Evolutionary conservation across 2,329 filamentous ascomycete species (phyloP).

Genomic region (Monascus ruber): DNA sequence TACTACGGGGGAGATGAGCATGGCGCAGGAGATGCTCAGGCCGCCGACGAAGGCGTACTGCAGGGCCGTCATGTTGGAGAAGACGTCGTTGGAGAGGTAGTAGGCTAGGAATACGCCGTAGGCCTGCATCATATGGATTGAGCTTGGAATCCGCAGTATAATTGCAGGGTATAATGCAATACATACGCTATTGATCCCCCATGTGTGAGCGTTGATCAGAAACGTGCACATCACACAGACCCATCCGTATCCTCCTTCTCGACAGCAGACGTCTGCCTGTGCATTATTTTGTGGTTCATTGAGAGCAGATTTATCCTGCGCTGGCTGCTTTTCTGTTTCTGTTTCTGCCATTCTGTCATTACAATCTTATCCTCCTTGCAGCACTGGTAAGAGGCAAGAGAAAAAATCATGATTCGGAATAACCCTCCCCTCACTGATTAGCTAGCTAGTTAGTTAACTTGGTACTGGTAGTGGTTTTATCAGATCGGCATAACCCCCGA

Average conservation of each 20-base stretch:
- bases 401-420: too few relatives aligned
- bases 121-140: constrained; percentile 15
- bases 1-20: constrained; percentile 46
- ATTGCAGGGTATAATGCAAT: constrained; percentile 1
- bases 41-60: constrained; percentile 51
- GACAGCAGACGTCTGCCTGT: too few relatives aligned
- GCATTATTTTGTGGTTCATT: too few relatives aligned
- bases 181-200: constrained; percentile 58
- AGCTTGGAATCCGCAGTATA: not conserved
- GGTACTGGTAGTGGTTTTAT: too few relatives aligned
- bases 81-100: constrained; percentile 45
- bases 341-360: too few relatives aligned
- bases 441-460: too few relatives aligned
- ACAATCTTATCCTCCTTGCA: too few relatives aligned
- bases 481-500: too few relatives aligned
- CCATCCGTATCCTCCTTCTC: constrained; percentile 52
- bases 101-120: constrained; percentile 50
- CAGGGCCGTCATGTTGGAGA: constrained; percentile 43
- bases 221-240: constrained; percentile 45
- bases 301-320: too few relatives aligned
- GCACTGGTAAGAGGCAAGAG: too few relatives aligned
- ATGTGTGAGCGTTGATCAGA: constrained; percentile 58
- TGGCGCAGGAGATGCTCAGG: constrained; percentile 46
- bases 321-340: too few relatives aligned
- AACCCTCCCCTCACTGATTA: too few relatives aligned